Evolutionary conservation across 805 yeast genomes (phyloP).

Genomic region (Metschnikowia orientalis): DNA sequence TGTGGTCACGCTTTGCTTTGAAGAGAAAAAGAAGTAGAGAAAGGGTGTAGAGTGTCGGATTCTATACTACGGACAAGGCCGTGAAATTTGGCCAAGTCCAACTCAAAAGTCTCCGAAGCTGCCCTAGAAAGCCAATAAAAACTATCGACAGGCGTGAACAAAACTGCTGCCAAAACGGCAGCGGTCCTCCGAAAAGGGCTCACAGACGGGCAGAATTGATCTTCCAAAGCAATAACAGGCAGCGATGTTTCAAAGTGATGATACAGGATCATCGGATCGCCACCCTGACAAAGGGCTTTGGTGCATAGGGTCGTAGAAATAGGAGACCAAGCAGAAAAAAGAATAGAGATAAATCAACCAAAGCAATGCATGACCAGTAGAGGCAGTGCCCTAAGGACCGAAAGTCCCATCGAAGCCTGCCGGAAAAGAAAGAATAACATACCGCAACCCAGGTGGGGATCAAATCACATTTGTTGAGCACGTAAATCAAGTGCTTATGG

Average conservation of each 20-base stretch:
- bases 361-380: too few relatives aligned
- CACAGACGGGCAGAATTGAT: conserved; percentile 58
- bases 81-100: conserved; percentile 48
- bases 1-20: too few relatives aligned
- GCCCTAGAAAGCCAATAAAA: conserved; percentile 44
- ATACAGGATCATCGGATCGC: conserved; percentile 35
- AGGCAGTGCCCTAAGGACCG: conserved; percentile 1
- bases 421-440: conserved; percentile 43
- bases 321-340: conserved; percentile 1
- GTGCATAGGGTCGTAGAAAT: conserved; percentile 27
- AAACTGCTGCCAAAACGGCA: conserved; percentile 36
- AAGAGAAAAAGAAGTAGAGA: conserved; percentile 1
- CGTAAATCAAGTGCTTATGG: conserved; percentile 92
- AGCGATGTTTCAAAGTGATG: conserved; percentile 34
- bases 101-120: conserved; percentile 70
- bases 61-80: conserved; percentile 81
- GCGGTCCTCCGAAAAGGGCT: conserved; percentile 39
- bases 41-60: conserved; percentile 52
- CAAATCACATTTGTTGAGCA: conserved; percentile 93
- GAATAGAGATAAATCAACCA: conserved; percentile 1
- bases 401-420: conserved; percentile 5
- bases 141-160: conserved; percentile 33
- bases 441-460: conserved; percentile 99
- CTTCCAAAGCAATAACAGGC: conserved; percentile 99
- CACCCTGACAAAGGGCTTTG: conserved; percentile 89